phyloP scores from a whole-genome alignment of 176 grass and related monocot genomes.

The Eleusine indica region DNA sequence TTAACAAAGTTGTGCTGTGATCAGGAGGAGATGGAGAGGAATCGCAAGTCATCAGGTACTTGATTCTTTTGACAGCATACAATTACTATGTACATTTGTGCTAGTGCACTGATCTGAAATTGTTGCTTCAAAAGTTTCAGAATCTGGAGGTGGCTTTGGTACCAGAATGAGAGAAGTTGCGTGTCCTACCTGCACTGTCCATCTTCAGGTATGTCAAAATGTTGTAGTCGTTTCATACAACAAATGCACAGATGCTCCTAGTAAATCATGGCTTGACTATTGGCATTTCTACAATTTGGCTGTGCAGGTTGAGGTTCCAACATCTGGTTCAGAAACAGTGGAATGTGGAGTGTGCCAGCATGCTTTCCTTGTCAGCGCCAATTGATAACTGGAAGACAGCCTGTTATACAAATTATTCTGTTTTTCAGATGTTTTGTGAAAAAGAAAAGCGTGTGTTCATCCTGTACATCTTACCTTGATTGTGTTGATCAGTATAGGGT shows the following conservation, averaged over 20 bases:
- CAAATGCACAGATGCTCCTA: not conserved
- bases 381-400: constrained; percentile 50
- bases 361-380: constrained; percentile 87
- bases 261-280: not conserved
- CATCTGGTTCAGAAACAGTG: constrained; percentile 91
- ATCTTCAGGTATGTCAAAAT: constrained; percentile 78
- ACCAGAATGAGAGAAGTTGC: constrained; percentile 87
- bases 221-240: not conserved
- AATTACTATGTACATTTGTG: not conserved
- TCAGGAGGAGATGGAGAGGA: constrained; percentile 95
- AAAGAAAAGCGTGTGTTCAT: constrained; percentile 33
- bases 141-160: constrained; percentile 53
- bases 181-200: constrained; percentile 95
- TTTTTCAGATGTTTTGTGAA: constrained; percentile 22
- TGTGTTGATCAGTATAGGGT: constrained; percentile 26
- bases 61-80: not conserved
- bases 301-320: constrained; percentile 84
- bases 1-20: constrained; percentile 42
- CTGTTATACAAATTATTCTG: constrained; percentile 34
- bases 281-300: constrained; percentile 11
- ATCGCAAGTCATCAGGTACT: constrained; percentile 83
- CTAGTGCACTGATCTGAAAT: constrained; percentile 1
- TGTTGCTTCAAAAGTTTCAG: constrained; percentile 45
- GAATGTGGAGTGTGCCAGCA: constrained; percentile 97
- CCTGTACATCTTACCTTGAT: constrained; percentile 41